These are phyloP conservation scores for Panicum hallii DNA, from an alignment of 202 grass and related monocot genomes.

Conservation along the genomic window DNA sequence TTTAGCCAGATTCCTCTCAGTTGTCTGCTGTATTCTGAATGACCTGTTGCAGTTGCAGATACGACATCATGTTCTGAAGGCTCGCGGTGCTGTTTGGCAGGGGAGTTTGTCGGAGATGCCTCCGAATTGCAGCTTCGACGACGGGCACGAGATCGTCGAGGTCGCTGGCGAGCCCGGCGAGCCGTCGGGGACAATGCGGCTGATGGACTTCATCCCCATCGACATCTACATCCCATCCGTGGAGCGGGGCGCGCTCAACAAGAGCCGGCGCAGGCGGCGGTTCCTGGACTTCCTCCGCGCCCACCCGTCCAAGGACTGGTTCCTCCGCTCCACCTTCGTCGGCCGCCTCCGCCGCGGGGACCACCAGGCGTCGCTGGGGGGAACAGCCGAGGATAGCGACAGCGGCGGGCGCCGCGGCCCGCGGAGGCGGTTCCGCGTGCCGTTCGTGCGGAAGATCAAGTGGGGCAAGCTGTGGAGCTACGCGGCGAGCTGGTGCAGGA, in stretches of 20 bases:
- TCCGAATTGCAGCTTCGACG: conserved; percentile 26
- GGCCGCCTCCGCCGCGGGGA: conserved; percentile 53
- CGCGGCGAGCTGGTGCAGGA: conserved; percentile 75
- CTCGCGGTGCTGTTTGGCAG: background rate
- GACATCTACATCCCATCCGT: conserved; percentile 77
- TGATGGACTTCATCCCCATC: conserved; percentile 79
- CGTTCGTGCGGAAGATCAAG: conserved; percentile 71
- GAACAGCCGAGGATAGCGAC: background rate
- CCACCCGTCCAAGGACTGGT: conserved; percentile 82
- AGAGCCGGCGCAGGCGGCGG: conserved; percentile 49
- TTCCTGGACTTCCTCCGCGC: conserved; percentile 89
- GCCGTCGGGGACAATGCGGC: conserved; percentile 42
- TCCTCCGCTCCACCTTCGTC: conserved; percentile 59
- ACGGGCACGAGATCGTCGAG: conserved; percentile 47
- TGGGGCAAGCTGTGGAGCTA: conserved; percentile 58
- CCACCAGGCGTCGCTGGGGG: background rate
- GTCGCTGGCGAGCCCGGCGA: conserved; percentile 25
- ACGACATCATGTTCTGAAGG: conserved; percentile 28
- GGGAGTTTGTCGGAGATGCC: conserved; percentile 37
- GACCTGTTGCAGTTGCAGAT: background rate
- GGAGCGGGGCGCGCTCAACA: conserved; percentile 50
- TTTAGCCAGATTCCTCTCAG: too few species aligned
- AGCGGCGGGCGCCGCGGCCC: background rate
- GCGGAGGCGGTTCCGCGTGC: conserved; percentile 61
- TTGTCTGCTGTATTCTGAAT: too few species aligned